Percentiles rank a stretch among this genome's conserved stretches.
These are phyloP conservation scores for Sphagnum magellanicum DNA, from an alignment of 228 moss, liverwort and hornwort genomes.

Conservation along the genomic window DNA sequence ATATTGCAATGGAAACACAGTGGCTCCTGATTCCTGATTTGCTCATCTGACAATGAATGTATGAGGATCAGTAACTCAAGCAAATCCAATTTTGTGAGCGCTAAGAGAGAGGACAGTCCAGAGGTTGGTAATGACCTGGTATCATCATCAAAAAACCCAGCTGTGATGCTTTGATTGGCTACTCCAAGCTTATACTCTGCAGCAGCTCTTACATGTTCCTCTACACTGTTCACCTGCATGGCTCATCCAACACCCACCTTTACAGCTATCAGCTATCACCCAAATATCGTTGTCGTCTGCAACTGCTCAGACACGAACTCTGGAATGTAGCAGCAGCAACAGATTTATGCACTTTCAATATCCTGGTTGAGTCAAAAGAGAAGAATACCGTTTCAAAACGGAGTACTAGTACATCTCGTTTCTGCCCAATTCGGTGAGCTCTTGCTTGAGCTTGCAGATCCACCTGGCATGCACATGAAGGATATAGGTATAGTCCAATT, in stretches of 20 bases:
- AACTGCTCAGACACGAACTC: no score
- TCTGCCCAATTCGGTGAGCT: conserved; percentile 97
- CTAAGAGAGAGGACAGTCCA: neutral
- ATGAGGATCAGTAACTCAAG: neutral
- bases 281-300: no score
- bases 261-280: no score
- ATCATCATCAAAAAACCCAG: conserved; percentile 98
- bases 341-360: no score
- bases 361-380: neutral
- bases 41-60: neutral
- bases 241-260: no score
- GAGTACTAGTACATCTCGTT: conserved; percentile 95
- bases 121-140: conserved; percentile 55
- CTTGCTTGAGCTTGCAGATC: conserved; percentile 99
- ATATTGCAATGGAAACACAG: no score
- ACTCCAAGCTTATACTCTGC: conserved; percentile 98
- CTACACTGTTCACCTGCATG: conserved; percentile 85
- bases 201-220: conserved; percentile 96
- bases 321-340: no score
- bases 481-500: no score
- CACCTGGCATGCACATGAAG: conserved; percentile 38
- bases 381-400: conserved; percentile 91
- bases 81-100: neutral
- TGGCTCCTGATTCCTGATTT: neutral
- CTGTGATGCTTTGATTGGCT: conserved; percentile 98